Percentiles rank a stretch among this genome's conserved stretches.
Evolutionary conservation across 2,329 filamentous ascomycete genomes (phyloP).

Genomic region (Colletotrichum sidae): DNA sequence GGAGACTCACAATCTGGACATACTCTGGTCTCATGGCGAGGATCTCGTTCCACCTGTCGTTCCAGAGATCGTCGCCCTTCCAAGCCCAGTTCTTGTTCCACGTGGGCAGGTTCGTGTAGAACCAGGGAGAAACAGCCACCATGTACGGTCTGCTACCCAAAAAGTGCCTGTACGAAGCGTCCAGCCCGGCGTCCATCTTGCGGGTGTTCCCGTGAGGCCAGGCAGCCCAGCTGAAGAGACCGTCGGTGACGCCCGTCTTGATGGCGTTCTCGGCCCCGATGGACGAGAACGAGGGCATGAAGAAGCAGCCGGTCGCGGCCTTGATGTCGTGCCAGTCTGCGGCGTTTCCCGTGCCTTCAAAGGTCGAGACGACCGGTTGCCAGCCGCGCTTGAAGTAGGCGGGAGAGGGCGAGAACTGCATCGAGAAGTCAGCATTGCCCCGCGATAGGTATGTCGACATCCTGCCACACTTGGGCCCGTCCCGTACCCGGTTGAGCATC

Average conservation of each 20-base stretch:
- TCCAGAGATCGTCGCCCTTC: constrained; percentile 71
- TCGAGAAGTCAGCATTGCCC: neutral
- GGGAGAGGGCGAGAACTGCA: constrained; percentile 14
- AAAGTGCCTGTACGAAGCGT: constrained; percentile 38
- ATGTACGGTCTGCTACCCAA: constrained; percentile 50
- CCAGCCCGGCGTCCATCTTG: constrained; percentile 37
- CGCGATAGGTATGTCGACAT: too few relatives aligned
- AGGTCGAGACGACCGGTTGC: constrained; percentile 53
- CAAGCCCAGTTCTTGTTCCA: constrained; percentile 73
- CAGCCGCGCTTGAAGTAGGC: constrained; percentile 41
- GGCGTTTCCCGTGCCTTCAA: constrained; percentile 55
- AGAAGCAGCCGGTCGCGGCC: constrained; percentile 50
- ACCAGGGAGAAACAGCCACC: constrained; percentile 70
- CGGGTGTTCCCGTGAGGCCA: constrained; percentile 47
- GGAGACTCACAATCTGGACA: constrained; percentile 56
- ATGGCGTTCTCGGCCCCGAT: constrained; percentile 46
- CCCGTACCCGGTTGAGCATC: constrained; percentile 23
- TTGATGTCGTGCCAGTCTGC: constrained; percentile 59
- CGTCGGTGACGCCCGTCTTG: constrained; percentile 43
- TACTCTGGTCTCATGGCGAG: constrained; percentile 62
- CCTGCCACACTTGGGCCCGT: too few relatives aligned
- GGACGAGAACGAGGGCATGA: constrained; percentile 59
- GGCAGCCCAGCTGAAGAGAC: constrained; percentile 51
- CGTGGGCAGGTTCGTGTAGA: constrained; percentile 67
- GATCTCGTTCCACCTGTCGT: constrained; percentile 67